Evolutionary conservation across 2,329 filamentous ascomycete species (phyloP), one percentile per base, ranked within the genome.

Genomic region (Didymella lethalis): DNA sequence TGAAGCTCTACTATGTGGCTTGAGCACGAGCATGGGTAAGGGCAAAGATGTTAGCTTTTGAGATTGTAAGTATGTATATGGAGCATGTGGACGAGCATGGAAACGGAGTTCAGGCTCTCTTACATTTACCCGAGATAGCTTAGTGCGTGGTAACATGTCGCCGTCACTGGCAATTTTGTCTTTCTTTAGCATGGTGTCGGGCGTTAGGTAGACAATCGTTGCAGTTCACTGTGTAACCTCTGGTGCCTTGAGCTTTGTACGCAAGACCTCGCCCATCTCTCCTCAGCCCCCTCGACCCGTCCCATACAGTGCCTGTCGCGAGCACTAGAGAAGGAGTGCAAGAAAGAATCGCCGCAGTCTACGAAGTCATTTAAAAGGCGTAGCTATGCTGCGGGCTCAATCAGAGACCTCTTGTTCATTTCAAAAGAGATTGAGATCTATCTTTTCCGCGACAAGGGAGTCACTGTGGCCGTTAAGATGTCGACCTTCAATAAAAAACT

Each of bases 1-100:
- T 88, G 64, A 87, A 85, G 78, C 81, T 89, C 57, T 88, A 70
- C 57, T 79, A 77, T 54, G 75, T 76, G 47, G 71, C 71, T n/a
- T 76, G 12, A 63, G 50, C 38, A 1, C 7, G 5, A 10, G 6
- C 4, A 12, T 43, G 23, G 16, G 23, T n/a, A 16, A 34, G 3
- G 23, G 23, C 23, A 23, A 16, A 0, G 6, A n/a, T 36, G 16
- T 3, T 7, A 29, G 28, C 28, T n/a, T 36, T 36, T 18, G 18
- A 38, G 25, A 23, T 8, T 29, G 16, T 14, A 45, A 32, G 29
- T 11, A 43, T 23, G 36, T 18, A 44, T 7, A 40, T 25, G 41
- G 46, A 28, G 45, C 41, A 40, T 7, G 20, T 28, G 16, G 34
- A 46, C 26, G 46, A 11, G 34, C 46, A 59, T 49, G 34, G 7